These are phyloP conservation scores for Schizothecium vesticola DNA, from an alignment of 495 filamentous ascomycete species.

Conservation along the genomic window DNA sequence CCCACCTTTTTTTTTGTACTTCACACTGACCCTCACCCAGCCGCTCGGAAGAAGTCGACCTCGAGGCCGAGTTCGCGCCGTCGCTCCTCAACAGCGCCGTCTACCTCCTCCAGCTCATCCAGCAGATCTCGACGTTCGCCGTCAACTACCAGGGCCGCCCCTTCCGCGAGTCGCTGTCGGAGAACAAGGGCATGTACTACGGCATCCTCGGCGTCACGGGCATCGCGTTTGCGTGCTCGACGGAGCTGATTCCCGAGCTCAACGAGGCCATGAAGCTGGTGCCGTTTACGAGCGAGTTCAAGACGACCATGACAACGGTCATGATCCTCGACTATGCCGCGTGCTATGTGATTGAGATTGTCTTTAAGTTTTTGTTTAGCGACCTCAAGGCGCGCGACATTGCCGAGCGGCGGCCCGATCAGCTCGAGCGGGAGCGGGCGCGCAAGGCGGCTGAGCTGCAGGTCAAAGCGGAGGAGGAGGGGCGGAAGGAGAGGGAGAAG, in stretches of 20 bases:
- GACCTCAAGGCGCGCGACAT: constrained; percentile 95
- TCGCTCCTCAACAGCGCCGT: constrained; percentile 95
- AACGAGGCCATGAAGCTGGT: constrained; percentile 92
- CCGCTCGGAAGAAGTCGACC: constrained; percentile 67
- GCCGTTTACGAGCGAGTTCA: constrained; percentile 88
- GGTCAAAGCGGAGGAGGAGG: constrained; percentile 49
- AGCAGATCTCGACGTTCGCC: constrained; percentile 98
- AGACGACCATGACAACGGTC: constrained; percentile 70
- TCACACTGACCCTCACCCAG: constrained; percentile 40
- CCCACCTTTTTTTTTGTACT: background rate
- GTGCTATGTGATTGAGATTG: constrained; percentile 86
- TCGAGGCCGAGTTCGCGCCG: constrained; percentile 91
- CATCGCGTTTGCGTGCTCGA: constrained; percentile 93
- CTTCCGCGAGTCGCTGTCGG: constrained; percentile 90
- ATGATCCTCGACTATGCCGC: constrained; percentile 88
- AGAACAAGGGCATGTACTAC: constrained; percentile 98
- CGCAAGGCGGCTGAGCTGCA: constrained; percentile 59
- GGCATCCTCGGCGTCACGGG: constrained; percentile 82
- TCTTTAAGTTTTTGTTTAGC: constrained; percentile 79
- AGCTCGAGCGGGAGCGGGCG: constrained; percentile 68
- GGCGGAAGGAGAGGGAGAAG: constrained; percentile 44
- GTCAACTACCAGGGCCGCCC: constrained; percentile 99
- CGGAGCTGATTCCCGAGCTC: constrained; percentile 91
- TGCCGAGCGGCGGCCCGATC: constrained; percentile 76
- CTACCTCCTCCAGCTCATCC: constrained; percentile 96